These are phyloP conservation scores for Ceratocystis diversiconidia DNA, from an alignment of 2,329 filamentous ascomycete species.

Conservation along the genomic window DNA sequence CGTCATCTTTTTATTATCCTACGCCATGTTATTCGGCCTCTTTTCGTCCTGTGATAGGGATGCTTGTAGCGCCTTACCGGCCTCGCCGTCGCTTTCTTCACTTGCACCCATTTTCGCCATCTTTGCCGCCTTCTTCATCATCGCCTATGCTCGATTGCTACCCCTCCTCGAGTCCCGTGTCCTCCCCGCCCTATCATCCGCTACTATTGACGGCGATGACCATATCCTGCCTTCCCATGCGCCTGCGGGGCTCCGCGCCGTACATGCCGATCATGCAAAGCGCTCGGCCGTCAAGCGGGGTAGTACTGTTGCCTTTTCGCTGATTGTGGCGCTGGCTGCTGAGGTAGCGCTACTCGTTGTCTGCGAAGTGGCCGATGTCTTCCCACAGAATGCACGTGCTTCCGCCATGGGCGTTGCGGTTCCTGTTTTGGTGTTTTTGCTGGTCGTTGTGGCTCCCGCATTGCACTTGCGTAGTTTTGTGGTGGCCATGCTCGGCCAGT, in stretches of 20 bases:
- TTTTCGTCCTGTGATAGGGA: conserved; percentile 42
- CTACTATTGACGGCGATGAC: conserved; percentile 45
- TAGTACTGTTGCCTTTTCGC: conserved; percentile 55
- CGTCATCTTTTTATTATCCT: not conserved
- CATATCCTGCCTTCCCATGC: conserved; percentile 48
- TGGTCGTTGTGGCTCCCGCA: conserved; percentile 63
- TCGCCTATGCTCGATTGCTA: conserved; percentile 56
- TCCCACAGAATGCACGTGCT: conserved; percentile 52
- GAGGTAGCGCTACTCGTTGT: conserved; percentile 70
- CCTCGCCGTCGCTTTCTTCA: conserved; percentile 37
- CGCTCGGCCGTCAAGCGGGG: conserved; percentile 37
- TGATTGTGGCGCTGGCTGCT: conserved; percentile 61
- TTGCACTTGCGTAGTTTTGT: conserved; percentile 57
- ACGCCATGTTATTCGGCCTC: conserved; percentile 27
- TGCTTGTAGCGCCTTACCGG: conserved; percentile 37
- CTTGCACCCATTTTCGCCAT: conserved; percentile 58
- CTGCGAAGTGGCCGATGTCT: conserved; percentile 66
- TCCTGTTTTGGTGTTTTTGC: conserved; percentile 53
- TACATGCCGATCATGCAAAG: conserved; percentile 42
- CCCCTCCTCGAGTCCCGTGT: conserved; percentile 45
- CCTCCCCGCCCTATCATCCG: conserved; percentile 29
- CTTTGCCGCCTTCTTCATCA: conserved; percentile 36
- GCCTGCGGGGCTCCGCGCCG: conserved; percentile 43
- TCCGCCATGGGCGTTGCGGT: conserved; percentile 56
- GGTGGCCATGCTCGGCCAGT: conserved; percentile 43